Conservation (phyloP, 2,329 filamentous ascomycete genomes). For the Cephalotrichum gorgonifer region DNA sequence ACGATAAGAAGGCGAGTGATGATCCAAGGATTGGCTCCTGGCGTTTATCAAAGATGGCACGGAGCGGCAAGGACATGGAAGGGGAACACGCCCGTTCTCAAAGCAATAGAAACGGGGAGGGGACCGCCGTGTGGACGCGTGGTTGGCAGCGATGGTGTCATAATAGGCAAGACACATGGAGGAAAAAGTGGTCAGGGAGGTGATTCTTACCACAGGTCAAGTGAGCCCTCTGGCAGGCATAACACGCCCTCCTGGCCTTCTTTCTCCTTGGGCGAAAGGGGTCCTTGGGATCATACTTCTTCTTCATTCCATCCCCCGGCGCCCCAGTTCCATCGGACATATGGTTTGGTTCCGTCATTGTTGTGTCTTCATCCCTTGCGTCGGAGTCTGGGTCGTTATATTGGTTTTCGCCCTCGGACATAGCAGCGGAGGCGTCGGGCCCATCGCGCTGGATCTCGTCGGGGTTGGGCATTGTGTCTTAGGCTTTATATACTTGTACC, state of each 20-base stretch:
- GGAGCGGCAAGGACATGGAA: no score
- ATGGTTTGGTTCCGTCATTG: constrained; percentile 38
- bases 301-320: constrained; percentile 44
- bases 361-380: constrained; percentile 39
- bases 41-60: no score
- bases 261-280: constrained; percentile 81
- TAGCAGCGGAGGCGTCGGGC: constrained; percentile 42
- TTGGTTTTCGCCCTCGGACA: constrained; percentile 47
- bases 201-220: constrained; percentile 81
- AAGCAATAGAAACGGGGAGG: no score
- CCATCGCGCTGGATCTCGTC: constrained; percentile 9
- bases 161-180: no score
- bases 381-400: constrained; percentile 38
- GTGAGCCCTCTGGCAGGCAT: constrained; percentile 93
- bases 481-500: constrained; percentile 1
- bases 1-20: constrained; percentile 2
- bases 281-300: constrained; percentile 77
- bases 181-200: no score
- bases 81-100: no score
- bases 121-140: no score
- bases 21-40: no score
- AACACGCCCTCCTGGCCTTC: constrained; percentile 92
- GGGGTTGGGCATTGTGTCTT: constrained; percentile 4
- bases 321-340: constrained; percentile 27
- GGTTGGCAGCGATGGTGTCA: no score